Evolutionary conservation across 179 eudicot species (phyloP).

Genomic region (Sideroxylon spinosum): DNA sequence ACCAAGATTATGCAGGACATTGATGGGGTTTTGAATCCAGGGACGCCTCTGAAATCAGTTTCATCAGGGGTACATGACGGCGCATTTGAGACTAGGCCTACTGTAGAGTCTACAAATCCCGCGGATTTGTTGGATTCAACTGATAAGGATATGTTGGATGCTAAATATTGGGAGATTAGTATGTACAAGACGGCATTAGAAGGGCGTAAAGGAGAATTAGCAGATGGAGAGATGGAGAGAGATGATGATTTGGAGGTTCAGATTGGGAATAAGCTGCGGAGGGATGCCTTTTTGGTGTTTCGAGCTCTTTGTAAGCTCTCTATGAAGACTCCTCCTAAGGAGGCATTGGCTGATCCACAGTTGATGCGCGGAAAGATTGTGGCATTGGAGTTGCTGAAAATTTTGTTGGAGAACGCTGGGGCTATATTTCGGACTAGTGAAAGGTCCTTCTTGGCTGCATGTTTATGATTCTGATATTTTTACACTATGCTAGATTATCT

Average conservation of each 20-base stretch:
- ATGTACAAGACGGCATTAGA: constrained; percentile 96
- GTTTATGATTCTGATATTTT: not conserved
- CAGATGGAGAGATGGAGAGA: constrained; percentile 74
- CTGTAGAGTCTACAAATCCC: constrained; percentile 86
- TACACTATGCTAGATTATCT: not conserved
- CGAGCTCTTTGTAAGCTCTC: constrained; percentile 92
- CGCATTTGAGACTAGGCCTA: constrained; percentile 77
- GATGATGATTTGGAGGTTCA: constrained; percentile 94
- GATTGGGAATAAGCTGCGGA: constrained; percentile 89
- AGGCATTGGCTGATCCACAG: constrained; percentile 75
- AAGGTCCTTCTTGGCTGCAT: constrained; percentile 40
- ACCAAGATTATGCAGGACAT: constrained; percentile 76
- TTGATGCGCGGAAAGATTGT: constrained; percentile 91
- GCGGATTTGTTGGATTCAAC: constrained; percentile 94
- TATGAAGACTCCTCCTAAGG: constrained; percentile 97
- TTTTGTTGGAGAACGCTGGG: constrained; percentile 98
- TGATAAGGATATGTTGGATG: constrained; percentile 98
- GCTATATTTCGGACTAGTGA: constrained; percentile 92
- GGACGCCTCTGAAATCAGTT: constrained; percentile 26
- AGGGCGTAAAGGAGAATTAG: constrained; percentile 90
- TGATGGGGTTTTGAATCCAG: constrained; percentile 73
- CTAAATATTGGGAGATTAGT: constrained; percentile 98
- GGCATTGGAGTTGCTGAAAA: constrained; percentile 94
- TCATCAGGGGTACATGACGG: constrained; percentile 55
- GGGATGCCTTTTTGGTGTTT: constrained; percentile 95